Base-by-base conservation (phyloP, 192 early-diverging fungal genomes). In the Linnemannia elongata region DNA sequence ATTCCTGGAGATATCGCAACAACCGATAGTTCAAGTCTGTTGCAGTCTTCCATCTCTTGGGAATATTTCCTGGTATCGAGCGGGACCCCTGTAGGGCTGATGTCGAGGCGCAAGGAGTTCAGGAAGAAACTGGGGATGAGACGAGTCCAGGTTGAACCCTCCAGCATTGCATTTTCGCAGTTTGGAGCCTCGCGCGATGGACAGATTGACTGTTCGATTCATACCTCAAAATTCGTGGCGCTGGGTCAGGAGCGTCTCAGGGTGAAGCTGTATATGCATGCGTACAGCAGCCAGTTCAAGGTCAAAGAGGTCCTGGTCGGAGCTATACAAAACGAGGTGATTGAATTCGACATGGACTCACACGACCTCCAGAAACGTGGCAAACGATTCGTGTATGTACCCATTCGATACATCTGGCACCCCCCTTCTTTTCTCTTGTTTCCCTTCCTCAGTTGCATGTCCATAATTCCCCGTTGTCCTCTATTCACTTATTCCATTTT, bases 361-460 rank as follows among this genome's bases (percentile, higher is more conserved):
- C 24, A 74, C 33, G 41, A 33, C 33, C 27, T 42, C 10, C 9
- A 73, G 1, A 49, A 52, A 12, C 30, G 79, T 55, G 79, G 79
- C 38, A 72, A 80, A 38, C 27, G 79, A 80, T 68, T 66, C 22
- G 18, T 47, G 79, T 80, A 80, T 45, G 79, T 80, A 69, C 18
- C 41, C 22, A 45, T 27, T 35, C 13, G 76, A 68, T 68, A 57
- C 6, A 68, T 38, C 4, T 45, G 15, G 2, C 42, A 39, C 69
- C 3, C 24, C 18, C 1, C 10, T 17, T 77, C 38, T 24, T 68
- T 44, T 63, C 18, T 68, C 69, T 66, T 63, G 35, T 47, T 69
- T 42, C 10, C 33, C 27, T 66, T 35, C 13, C 69, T 35, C 35
- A 38, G 15, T 10, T 70, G n/a, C 15, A 22, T 0, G 6, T 24